Evolutionary conservation across 2,329 filamentous ascomycete species (phyloP).

Genomic region (Botryotinia narcissicola): DNA sequence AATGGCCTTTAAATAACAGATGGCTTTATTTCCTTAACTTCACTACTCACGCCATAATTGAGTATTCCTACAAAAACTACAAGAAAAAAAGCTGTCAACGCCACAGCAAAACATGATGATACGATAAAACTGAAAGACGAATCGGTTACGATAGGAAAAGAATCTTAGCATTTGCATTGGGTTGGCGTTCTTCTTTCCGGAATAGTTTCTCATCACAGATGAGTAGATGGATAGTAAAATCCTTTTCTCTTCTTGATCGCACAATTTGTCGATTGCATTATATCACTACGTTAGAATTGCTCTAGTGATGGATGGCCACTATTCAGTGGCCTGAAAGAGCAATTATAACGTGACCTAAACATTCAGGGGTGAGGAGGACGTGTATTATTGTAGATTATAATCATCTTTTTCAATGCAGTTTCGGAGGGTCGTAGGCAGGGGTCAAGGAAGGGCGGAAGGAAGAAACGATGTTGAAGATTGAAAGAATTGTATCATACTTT

Average conservation of each 20-base stretch:
- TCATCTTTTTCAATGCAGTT: not conserved
- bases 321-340: not conserved
- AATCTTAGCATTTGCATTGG: conserved; percentile 13
- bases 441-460: no score
- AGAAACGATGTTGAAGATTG: not conserved
- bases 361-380: not conserved
- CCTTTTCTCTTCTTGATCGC: not conserved
- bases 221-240: not conserved
- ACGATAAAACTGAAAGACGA: conserved; percentile 15
- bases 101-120: conserved; percentile 15
- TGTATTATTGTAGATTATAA: not conserved
- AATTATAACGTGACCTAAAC: not conserved
- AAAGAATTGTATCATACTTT: conserved; percentile 7
- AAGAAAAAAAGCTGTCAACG: not conserved
- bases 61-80: conserved; percentile 5
- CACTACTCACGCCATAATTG: not conserved
- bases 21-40: not conserved
- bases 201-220: not conserved
- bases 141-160: not conserved
- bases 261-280: not conserved
- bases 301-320: not conserved
- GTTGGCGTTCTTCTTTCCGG: conserved; percentile 4
- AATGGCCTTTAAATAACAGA: not conserved
- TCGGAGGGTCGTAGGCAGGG: not conserved
- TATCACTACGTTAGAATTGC: conserved; percentile 10